phyloP scores from a whole-genome alignment of 352 stramenopile genomes.

The Vaucheria bursata region DNA sequence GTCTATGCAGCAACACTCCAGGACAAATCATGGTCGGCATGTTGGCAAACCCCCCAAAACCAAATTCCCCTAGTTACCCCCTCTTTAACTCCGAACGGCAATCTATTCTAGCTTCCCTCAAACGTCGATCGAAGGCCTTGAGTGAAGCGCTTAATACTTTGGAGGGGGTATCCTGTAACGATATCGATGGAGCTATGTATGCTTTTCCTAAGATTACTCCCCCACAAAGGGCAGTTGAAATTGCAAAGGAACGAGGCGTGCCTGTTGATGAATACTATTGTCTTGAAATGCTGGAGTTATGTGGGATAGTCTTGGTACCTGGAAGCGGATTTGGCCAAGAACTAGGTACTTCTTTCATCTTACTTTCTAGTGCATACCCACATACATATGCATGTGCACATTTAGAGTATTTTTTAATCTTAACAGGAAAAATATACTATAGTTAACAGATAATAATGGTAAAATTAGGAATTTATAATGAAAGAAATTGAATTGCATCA shows the following conservation, averaged over 20 bases:
- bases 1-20: slow-evolving; percentile 81
- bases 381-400: not conserved
- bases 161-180: slow-evolving; percentile 87
- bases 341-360: not conserved
- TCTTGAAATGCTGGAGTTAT: slow-evolving; percentile 81
- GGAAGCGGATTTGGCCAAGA: slow-evolving; percentile 91
- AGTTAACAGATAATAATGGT: not conserved
- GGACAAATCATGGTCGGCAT: slow-evolving; percentile 94
- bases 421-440: not conserved
- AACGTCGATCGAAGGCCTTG: slow-evolving; percentile 82
- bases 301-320: slow-evolving; percentile 94
- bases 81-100: slow-evolving; percentile 75
- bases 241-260: slow-evolving; percentile 55
- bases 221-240: slow-evolving; percentile 59
- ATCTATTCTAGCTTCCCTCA: slow-evolving; percentile 81
- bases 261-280: slow-evolving; percentile 93
- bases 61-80: slow-evolving; percentile 73
- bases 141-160: slow-evolving; percentile 85
- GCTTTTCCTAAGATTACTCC: slow-evolving; percentile 90
- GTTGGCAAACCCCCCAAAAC: slow-evolving; percentile 89
- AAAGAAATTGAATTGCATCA: not conserved
- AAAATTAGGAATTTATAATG: not conserved
- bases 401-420: not conserved
- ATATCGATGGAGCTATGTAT: slow-evolving; percentile 74
- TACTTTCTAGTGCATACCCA: not conserved